Conservation (phyloP, 1,284 basidiomycete genomes). For the Heterobasidion parviporum region DNA sequence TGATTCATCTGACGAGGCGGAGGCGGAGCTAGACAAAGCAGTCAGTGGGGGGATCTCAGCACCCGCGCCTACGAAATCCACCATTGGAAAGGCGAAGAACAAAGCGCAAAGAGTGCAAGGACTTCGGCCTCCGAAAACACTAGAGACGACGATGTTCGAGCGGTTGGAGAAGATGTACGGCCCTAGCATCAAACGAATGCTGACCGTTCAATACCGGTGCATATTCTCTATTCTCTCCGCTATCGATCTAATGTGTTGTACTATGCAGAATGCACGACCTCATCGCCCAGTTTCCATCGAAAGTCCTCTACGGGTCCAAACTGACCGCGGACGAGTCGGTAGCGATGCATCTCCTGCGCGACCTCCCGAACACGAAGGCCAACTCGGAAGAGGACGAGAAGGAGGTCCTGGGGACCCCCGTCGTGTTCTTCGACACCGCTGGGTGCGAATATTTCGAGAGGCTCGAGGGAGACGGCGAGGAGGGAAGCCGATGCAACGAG, state of each 20-base stretch:
- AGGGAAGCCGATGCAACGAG: conserved; percentile 86
- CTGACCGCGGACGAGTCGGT: conserved; percentile 72
- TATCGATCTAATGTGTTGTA: background rate
- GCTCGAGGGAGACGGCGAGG: conserved; percentile 57
- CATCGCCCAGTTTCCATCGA: conserved; percentile 86
- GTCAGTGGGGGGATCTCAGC: too few species aligned
- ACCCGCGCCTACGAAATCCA: too few species aligned
- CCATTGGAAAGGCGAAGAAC: too few species aligned
- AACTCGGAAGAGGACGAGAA: conserved; percentile 53
- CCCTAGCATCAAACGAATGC: conserved; percentile 74
- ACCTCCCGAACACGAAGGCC: conserved; percentile 49
- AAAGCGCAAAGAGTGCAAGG: conserved; percentile 5
- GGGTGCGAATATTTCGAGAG: conserved; percentile 90
- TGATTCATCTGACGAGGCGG: background rate
- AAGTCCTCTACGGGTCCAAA: conserved; percentile 70
- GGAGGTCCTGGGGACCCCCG: conserved; percentile 67
- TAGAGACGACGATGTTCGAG: conserved; percentile 90
- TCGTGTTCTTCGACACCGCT: conserved; percentile 92
- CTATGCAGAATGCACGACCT: conserved; percentile 71
- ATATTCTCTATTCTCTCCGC: conserved; percentile 12
- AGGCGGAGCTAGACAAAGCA: too few species aligned
- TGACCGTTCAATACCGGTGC: conserved; percentile 82
- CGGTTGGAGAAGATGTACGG: conserved; percentile 87
- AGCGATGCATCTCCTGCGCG: conserved; percentile 59
- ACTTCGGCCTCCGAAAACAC: conserved; percentile 60